A percentile compares a stretch with the other conserved stretches of the same genome.
phyloP scores from a whole-genome alignment of 768 basidiomycete genomes.

The Crepidotus variabilis region DNA sequence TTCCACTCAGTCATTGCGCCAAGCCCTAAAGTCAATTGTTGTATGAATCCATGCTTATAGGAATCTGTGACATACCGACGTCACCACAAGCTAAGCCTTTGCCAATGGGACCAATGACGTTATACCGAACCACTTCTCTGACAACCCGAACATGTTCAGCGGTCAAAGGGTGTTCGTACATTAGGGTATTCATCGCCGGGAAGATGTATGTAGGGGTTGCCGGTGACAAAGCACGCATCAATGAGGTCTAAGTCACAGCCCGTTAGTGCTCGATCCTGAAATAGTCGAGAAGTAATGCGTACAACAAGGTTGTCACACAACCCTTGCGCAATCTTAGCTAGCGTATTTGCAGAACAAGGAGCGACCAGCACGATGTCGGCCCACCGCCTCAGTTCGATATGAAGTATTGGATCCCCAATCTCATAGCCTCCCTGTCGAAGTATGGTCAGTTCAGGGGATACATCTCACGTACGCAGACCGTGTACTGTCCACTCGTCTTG shows the following conservation, averaged over 20 bases:
- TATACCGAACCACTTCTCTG: conserved; percentile 72
- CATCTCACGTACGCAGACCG: conserved; percentile 6
- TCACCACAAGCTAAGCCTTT: conserved; percentile 92
- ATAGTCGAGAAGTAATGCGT: conserved; percentile 12
- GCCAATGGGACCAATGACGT: conserved; percentile 82
- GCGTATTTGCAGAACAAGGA: conserved; percentile 95
- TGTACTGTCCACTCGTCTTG: conserved; percentile 91
- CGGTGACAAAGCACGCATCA: conserved; percentile 81
- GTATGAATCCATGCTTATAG: background rate
- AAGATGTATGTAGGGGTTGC: conserved; percentile 87
- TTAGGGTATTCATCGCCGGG: conserved; percentile 98
- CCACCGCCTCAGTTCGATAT: conserved; percentile 94
- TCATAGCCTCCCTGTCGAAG: conserved; percentile 58
- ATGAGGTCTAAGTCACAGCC: conserved; percentile 49
- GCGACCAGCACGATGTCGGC: conserved; percentile 94
- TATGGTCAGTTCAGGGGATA: conserved; percentile 1
- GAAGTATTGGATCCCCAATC: conserved; percentile 89
- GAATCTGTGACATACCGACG: conserved; percentile 51
- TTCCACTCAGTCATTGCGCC: conserved; percentile 98
- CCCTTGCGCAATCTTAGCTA: conserved; percentile 89
- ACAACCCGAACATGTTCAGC: conserved; percentile 76
- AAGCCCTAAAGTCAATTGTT: conserved; percentile 45
- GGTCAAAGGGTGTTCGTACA: conserved; percentile 95
- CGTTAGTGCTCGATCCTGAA: no score
- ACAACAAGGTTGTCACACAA: conserved; percentile 90